These are phyloP conservation scores for Pleurostoma richardsiae DNA, from an alignment of 2,329 filamentous ascomycete genomes.

Conservation along the genomic window DNA sequence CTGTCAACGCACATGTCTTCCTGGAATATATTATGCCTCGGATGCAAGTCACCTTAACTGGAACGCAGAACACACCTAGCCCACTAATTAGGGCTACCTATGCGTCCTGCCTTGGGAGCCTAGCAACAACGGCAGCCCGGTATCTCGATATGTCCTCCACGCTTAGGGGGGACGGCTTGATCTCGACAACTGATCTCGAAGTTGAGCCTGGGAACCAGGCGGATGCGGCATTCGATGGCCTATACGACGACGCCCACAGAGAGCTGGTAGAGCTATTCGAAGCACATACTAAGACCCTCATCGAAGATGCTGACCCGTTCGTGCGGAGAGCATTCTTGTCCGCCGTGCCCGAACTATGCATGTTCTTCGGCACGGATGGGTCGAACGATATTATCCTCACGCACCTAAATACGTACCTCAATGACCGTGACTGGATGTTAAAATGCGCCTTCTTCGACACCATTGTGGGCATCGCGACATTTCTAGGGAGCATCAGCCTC, in stretches of 20 bases:
- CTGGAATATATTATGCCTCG: constrained; percentile 64
- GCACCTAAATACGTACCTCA: constrained; percentile 94
- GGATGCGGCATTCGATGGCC: constrained; percentile 69
- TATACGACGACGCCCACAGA: constrained; percentile 81
- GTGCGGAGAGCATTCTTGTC: constrained; percentile 88
- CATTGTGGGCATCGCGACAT: constrained; percentile 86
- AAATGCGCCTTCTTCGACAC: constrained; percentile 97
- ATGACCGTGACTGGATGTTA: constrained; percentile 92
- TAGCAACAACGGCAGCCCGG: constrained; percentile 77
- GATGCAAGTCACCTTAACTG: constrained; percentile 49
- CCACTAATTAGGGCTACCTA: constrained; percentile 83
- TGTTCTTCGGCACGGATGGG: constrained; percentile 90
- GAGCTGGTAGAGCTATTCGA: constrained; percentile 85
- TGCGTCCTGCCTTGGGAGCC: constrained; percentile 82
- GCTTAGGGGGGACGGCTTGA: constrained; percentile 74
- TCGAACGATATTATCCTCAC: constrained; percentile 95
- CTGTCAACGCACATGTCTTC: constrained; percentile 65
- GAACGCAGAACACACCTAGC: constrained; percentile 47
- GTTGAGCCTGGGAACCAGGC: constrained; percentile 66
- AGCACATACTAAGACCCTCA: constrained; percentile 78
- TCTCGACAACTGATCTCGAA: constrained; percentile 73
- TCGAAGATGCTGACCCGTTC: constrained; percentile 80
- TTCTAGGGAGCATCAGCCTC: constrained; percentile 80
- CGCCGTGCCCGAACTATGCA: constrained; percentile 85
- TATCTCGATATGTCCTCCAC: constrained; percentile 92